Base-by-base conservation (phyloP, 768 basidiomycete genomes). In the Pisolithus microcarpus region DNA sequence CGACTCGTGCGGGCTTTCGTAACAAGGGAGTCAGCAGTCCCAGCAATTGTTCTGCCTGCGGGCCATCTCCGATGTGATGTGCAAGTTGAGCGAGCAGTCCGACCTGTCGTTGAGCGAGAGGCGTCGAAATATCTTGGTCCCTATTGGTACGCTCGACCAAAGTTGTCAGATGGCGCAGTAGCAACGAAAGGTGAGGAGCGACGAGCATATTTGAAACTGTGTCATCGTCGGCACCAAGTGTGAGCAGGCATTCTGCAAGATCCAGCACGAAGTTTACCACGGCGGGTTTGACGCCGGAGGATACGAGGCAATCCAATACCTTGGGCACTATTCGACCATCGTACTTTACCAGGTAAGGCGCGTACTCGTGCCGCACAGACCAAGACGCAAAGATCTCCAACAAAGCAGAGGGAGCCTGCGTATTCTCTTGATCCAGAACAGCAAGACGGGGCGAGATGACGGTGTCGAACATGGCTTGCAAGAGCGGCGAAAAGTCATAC, bases 371-470 rank as follows among this genome's bases (percentile, higher is more conserved):
- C 16, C 78, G 72, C 15, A 73, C 64, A 0, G 89, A 80, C 87
- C 93, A 94, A 6, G 77, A 70, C 52, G 82, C 77, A 68, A 96
- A 87, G 19, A 97, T 72, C 37, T 96, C 92, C 39, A 99, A 71
- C 16, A 95, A 73, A 0, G 89, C 83, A 0, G 93, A 95, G 0
- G 95, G 93, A 0, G 90, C 78, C 65, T 97, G 95, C 0, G 87
- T 90, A 59, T 94, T 98, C 66, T 98, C 96, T 39, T 69, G 74
- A 52, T 87, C 84, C 23, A 98, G 73, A 4, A 71, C 66, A 0
- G 80, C 70, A 21, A 99, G 74, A 6, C 96, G 87, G 0, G 95
- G 93, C 0, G 85, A 81, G 58, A 98, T 86, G 71, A 90, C 79
- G 0, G 78, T 70, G 1, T 72, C 52, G 70, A 91, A 97, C 8